A percentile compares a stretch with the other conserved stretches of the same genome.
Evolutionary conservation across 2,329 filamentous ascomycete genomes (phyloP).

Genomic region (Alternaria burnsii): DNA sequence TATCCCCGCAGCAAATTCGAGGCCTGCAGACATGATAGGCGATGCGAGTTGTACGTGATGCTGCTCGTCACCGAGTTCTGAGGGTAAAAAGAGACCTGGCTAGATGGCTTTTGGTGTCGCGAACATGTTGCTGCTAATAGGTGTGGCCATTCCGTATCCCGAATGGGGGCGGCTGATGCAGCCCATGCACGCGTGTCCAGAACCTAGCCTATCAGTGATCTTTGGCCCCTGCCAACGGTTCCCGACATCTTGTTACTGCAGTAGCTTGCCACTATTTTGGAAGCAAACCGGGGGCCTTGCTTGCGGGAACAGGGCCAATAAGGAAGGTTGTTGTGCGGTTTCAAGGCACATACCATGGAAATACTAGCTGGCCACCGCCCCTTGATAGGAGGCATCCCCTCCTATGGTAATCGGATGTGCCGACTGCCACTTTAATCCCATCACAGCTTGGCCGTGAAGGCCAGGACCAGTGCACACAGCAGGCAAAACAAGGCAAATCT

Average conservation of each 20-base stretch:
- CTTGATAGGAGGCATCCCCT: neutral
- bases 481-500: neutral
- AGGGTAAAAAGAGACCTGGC: neutral
- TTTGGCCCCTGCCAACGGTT: neutral
- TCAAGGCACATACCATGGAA: neutral
- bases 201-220: neutral
- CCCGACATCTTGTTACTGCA: neutral
- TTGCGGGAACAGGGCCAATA: neutral
- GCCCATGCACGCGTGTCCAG: neutral
- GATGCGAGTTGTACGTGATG: neutral
- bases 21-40: neutral
- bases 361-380: neutral
- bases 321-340: neutral
- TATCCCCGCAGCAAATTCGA: constrained; percentile 18
- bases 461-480: neutral
- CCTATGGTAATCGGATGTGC: neutral
- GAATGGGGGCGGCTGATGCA: constrained; percentile 4
- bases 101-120: neutral
- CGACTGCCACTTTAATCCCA: neutral
- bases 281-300: neutral
- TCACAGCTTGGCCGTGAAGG: neutral
- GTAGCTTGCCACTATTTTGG: neutral
- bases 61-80: neutral
- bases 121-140: neutral
- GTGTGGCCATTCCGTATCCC: neutral